phyloP scores from a whole-genome alignment of 2,329 filamentous ascomycete species.

The Boeremia lycopersici region DNA sequence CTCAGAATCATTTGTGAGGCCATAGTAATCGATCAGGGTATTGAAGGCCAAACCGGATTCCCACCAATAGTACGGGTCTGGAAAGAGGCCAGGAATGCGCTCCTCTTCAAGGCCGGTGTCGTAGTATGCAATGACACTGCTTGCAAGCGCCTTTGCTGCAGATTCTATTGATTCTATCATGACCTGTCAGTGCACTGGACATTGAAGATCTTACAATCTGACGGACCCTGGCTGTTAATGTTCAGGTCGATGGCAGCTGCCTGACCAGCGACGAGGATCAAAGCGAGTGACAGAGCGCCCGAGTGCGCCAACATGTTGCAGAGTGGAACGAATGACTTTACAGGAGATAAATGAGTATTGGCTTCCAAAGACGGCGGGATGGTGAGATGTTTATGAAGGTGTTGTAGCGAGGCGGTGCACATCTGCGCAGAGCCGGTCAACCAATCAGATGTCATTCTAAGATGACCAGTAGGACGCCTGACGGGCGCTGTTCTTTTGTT shows the following conservation, averaged over 20 bases:
- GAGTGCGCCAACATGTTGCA: conserved; percentile 24
- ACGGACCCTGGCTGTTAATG: conserved; percentile 24
- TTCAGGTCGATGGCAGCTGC: conserved; percentile 28
- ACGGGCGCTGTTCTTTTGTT: conserved; percentile 1
- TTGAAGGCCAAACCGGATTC: conserved; percentile 31
- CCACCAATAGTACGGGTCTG: conserved; percentile 30
- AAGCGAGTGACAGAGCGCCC: conserved; percentile 23
- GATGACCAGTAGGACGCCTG: conserved; percentile 14
- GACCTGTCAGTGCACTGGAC: neutral
- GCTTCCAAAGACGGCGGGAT: neutral
- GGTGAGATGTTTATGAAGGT: conserved; percentile 1
- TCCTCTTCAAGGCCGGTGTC: conserved; percentile 17
- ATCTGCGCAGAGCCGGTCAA: neutral
- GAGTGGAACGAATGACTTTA: neutral
- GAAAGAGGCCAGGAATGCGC: conserved; percentile 26
- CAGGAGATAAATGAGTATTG: neutral
- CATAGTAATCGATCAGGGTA: conserved; percentile 47
- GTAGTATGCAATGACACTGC: conserved; percentile 28
- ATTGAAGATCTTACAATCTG: neutral
- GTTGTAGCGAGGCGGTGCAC: neutral
- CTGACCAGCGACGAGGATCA: conserved; percentile 19
- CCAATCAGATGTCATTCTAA: conserved; percentile 8
- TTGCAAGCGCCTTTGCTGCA: conserved; percentile 28
- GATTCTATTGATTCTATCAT: conserved; percentile 33
- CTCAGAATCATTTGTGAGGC: conserved; percentile 51